Base-by-base conservation (phyloP, 2,329 filamentous ascomycete species). In the Pestalotiopsis sp. region DNA sequence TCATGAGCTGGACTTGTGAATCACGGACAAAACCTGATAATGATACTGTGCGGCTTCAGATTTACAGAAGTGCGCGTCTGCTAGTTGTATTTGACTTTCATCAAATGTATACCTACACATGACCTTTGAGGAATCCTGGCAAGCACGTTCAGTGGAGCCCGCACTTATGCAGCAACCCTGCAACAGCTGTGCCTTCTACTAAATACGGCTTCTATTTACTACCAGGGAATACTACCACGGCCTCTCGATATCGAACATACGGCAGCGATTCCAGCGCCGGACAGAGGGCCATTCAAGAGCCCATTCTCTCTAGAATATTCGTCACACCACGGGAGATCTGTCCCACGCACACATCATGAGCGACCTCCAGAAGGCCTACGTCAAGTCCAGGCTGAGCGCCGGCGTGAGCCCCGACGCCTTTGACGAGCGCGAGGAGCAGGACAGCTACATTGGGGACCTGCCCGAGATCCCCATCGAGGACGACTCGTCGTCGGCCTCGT, bases 361-460 rank as follows among this genome's bases (percentile, higher is more conserved):
- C 78, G 90, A 94, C 74, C 86, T 95, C 68, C 92, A 94, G 78
- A 91, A 90, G 78, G 86, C 90, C 68, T 95, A 94, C 83, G 91
- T 91, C 70, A 94, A 92, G 81, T 85, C 91, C 66, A 93, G 93
- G 80, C 84, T 95, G 70, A 83, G 85, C 69, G 64, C 40, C 9
- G 68, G 64, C 58, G 81, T 90, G 75, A 80, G 85, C 22, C 77
- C 82, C 60, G 83, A 84, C 68, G 76, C 78, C 22, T 84, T 88
- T 68, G 80, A 84, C 69, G 86, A 88, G 73, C 77, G 79, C 66
- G 86, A 88, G 66, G 73, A 77, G 13, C 78, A 76, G 44, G 75
- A 81, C 68, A 71, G 76, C 40, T 74, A 77, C 67, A 70, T 84
- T 64, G 74, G 81, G 30, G 84, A 86, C 71, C 73, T 85, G 66